phyloP scores from a whole-genome alignment of 345 rosid genomes.

The Lumnitzera littorea region DNA sequence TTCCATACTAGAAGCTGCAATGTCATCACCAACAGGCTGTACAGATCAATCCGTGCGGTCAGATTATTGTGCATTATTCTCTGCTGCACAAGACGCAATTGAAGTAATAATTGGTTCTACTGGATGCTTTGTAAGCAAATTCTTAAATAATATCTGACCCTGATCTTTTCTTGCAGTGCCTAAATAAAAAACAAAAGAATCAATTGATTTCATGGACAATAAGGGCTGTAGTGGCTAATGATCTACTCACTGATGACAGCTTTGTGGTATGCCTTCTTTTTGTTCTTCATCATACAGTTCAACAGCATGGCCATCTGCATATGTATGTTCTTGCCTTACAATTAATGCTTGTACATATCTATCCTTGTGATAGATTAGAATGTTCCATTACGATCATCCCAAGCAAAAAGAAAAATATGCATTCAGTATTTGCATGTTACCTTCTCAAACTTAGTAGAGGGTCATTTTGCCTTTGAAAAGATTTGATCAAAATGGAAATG shows the following conservation, averaged over 20 bases:
- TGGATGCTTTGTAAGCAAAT: not conserved
- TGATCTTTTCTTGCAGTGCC: conserved; percentile 39
- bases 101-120: conserved; percentile 38
- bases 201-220: conserved; percentile 60
- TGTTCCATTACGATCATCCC: too few relatives aligned
- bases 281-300: conserved; percentile 1
- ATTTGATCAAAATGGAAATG: too few relatives aligned
- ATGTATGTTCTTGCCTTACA: too few relatives aligned
- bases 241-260: conserved; percentile 91
- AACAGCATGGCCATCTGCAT: not conserved
- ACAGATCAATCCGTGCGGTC: conserved; percentile 66
- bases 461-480: too few relatives aligned
- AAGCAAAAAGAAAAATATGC: too few relatives aligned
- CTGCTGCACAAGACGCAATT: conserved; percentile 70
- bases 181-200: conserved; percentile 65
- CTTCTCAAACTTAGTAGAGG: too few relatives aligned
- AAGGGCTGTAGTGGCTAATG: conserved; percentile 82
- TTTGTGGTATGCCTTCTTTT: conserved; percentile 59
- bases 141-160: conserved; percentile 14
- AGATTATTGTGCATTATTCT: conserved; percentile 75
- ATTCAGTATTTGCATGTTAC: too few relatives aligned
- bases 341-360: too few relatives aligned
- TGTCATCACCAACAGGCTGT: conserved; percentile 62
- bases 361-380: too few relatives aligned
- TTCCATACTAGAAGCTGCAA: conserved; percentile 77